Conservation (phyloP, 257 asterid genomes). For the Cruciata laevipes region DNA sequence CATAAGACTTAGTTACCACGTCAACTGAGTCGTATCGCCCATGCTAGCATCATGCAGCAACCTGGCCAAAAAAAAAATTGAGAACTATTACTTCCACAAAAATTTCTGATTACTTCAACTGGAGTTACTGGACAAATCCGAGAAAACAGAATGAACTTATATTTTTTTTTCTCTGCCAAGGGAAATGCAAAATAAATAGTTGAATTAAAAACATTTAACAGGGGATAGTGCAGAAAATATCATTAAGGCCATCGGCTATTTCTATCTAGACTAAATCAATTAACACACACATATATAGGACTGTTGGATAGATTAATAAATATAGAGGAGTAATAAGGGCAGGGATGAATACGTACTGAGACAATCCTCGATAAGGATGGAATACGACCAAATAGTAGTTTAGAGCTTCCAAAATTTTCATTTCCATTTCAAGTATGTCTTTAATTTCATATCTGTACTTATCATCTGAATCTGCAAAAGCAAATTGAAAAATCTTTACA, state of each 20-base stretch:
- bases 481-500: conserved; percentile 10
- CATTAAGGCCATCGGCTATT: background rate
- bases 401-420: conserved; percentile 93
- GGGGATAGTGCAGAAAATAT: background rate
- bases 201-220: background rate
- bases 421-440: conserved; percentile 96
- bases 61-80: conserved; percentile 31
- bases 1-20: conserved; percentile 48
- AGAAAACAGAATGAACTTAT: background rate
- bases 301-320: background rate
- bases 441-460: conserved; percentile 74
- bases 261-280: background rate
- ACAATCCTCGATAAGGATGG: conserved; percentile 79
- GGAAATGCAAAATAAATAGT: background rate
- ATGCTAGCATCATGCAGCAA: conserved; percentile 90
- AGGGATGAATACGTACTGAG: conserved; percentile 52
- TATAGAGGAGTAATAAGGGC: background rate
- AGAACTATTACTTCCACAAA: background rate
- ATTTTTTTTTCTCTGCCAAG: background rate
- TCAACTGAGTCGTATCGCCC: conserved; percentile 71
- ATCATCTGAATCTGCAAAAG: conserved; percentile 66
- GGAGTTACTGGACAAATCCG: background rate
- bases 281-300: background rate
- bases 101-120: no score
- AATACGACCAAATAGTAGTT: conserved; percentile 80